These are phyloP conservation scores for Salix caprea DNA, from an alignment of 345 rosid genomes.

Conservation along the genomic window DNA sequence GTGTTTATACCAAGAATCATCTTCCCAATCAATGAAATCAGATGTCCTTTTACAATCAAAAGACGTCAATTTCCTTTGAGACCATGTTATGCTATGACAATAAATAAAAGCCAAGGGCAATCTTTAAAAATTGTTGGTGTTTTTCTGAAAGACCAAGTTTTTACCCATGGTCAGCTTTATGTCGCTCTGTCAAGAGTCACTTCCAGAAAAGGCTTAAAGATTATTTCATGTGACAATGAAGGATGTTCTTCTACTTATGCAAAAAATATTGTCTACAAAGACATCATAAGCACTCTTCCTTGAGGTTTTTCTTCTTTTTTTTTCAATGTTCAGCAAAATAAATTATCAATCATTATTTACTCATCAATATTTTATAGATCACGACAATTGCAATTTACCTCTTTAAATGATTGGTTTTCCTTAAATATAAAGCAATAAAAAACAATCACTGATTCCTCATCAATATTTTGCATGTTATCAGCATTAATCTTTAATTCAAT, in stretches of 20 bases:
- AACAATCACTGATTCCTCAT: too few relatives aligned
- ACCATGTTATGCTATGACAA: slow-evolving; percentile 4
- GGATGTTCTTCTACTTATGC: background rate
- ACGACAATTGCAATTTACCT: too few relatives aligned
- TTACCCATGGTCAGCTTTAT: background rate
- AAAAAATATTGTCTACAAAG: background rate
- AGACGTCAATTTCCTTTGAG: background rate
- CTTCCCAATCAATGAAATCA: background rate
- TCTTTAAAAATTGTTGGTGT: background rate
- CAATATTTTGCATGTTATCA: too few relatives aligned
- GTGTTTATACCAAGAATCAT: background rate
- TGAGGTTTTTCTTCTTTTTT: too few relatives aligned
- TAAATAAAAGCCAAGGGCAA: slow-evolving; percentile 8
- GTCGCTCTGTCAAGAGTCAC: background rate
- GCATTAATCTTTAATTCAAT: accelerated
- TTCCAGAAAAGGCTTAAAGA: background rate
- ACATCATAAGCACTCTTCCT: too few relatives aligned
- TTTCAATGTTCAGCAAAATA: accelerated
- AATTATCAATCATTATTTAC: too few relatives aligned
- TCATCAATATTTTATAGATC: too few relatives aligned
- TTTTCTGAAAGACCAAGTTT: background rate
- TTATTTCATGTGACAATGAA: background rate
- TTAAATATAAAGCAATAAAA: too few relatives aligned
- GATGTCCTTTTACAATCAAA: background rate
- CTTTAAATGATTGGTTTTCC: too few relatives aligned